phyloP scores from a whole-genome alignment of 495 filamentous ascomycete genomes.

The Penicillium bialowiezense region DNA sequence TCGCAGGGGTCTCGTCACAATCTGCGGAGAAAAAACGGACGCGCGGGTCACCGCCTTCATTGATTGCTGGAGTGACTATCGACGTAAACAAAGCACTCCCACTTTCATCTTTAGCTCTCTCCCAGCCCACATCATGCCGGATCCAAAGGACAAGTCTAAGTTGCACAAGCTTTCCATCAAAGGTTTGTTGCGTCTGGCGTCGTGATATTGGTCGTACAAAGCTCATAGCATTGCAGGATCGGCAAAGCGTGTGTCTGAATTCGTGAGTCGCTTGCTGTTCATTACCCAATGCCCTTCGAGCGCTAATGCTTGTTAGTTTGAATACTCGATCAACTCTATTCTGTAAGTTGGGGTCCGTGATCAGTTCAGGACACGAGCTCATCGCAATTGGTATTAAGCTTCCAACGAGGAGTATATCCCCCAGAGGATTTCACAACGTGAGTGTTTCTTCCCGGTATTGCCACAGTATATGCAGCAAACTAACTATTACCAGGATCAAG shows the following conservation, averaged over 20 bases:
- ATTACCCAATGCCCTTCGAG: neutral
- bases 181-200: slow-evolving; percentile 47
- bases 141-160: slow-evolving; percentile 82
- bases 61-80: slow-evolving; percentile 9
- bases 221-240: slow-evolving; percentile 53
- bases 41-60: slow-evolving; percentile 21
- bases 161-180: slow-evolving; percentile 91
- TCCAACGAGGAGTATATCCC: slow-evolving; percentile 95
- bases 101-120: slow-evolving; percentile 6
- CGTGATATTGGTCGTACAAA: neutral
- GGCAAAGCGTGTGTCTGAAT: slow-evolving; percentile 89
- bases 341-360: slow-evolving; percentile 46
- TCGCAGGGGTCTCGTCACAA: neutral
- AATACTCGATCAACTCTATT: slow-evolving; percentile 96
- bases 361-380: neutral
- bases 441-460: slow-evolving; percentile 24
- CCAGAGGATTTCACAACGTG: slow-evolving; percentile 96
- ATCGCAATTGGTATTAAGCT: slow-evolving; percentile 44
- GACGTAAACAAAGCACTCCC: slow-evolving; percentile 36
- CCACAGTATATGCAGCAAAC: neutral
- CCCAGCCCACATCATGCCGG: slow-evolving; percentile 29
- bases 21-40: slow-evolving; percentile 30
- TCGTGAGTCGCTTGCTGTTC: slow-evolving; percentile 57
- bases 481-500: slow-evolving; percentile 62
- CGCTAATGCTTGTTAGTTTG: slow-evolving; percentile 60